Percentiles rank a stretch among this genome's conserved stretches.
Evolutionary conservation across 768 basidiomycete genomes (phyloP).

Genomic region (Cubamyces sp.): DNA sequence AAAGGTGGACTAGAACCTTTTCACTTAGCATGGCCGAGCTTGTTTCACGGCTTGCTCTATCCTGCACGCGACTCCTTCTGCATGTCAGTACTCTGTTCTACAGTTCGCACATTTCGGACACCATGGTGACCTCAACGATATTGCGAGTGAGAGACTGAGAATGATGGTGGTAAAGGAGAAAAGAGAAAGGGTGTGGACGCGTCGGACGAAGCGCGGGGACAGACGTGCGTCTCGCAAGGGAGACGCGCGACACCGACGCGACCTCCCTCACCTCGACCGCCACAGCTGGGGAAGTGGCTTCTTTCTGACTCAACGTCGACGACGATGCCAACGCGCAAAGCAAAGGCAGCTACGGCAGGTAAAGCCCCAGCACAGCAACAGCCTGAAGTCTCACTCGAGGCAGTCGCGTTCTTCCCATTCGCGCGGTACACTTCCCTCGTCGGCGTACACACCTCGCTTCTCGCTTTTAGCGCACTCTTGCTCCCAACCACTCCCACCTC

Average conservation of each 20-base stretch:
- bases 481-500: conserved; percentile 66
- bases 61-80: no score
- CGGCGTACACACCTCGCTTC: conserved; percentile 67
- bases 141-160: background rate
- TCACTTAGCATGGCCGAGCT: no score
- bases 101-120: no score
- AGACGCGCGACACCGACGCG: no score
- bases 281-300: background rate
- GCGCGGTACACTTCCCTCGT: conserved; percentile 67
- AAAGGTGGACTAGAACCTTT: no score
- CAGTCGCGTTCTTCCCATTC: conserved; percentile 47
- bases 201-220: no score
- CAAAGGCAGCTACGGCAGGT: background rate
- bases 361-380: background rate
- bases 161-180: conserved; percentile 8
- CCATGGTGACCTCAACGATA: no score
- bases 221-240: no score
- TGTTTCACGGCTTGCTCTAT: no score
- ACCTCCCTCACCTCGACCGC: no score
- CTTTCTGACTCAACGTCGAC: background rate
- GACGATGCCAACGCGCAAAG: conserved; percentile 19
- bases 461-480: conserved; percentile 67
- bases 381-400: background rate
- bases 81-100: no score
- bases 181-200: background rate